phyloP scores from a whole-genome alignment of 192 early-diverging fungal species.

The Backusella liffmaniae region DNA sequence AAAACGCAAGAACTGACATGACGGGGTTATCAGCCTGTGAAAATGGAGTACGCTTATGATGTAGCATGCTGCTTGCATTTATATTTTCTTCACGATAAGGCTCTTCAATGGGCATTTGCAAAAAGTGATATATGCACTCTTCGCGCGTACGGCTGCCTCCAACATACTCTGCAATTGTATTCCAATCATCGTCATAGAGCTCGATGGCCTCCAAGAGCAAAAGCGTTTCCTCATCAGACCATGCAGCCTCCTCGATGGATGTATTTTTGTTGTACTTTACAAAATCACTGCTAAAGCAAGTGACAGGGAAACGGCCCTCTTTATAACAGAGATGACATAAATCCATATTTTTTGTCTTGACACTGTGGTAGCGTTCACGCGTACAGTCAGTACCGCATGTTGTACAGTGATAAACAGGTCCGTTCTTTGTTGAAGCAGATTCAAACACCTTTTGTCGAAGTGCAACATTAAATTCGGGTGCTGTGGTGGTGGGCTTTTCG shows the following conservation, averaged over 20 bases:
- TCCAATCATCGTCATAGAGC: conserved; percentile 96
- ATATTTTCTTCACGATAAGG: conserved; percentile 52
- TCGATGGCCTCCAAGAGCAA: conserved; percentile 93
- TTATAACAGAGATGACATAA: conserved; percentile 88
- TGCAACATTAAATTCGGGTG: conserved; percentile 48
- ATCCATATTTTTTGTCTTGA: conserved; percentile 74
- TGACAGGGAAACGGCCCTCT: conserved; percentile 91
- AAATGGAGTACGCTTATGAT: conserved; percentile 71
- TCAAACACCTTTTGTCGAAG: conserved; percentile 62
- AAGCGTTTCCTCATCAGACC: conserved; percentile 92
- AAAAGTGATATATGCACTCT: conserved; percentile 89
- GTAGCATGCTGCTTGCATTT: conserved; percentile 35
- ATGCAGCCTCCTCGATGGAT: conserved; percentile 35
- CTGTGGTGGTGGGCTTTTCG: conserved; percentile 17
- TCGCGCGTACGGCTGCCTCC: conserved; percentile 82
- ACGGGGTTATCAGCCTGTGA: conserved; percentile 91
- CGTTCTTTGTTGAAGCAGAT: conserved; percentile 21
- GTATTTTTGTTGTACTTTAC: conserved; percentile 32
- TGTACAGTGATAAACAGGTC: conserved; percentile 63
- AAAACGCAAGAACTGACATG: conserved; percentile 88
- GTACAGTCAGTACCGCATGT: conserved; percentile 93
- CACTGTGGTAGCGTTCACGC: conserved; percentile 77
- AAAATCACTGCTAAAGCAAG: conserved; percentile 86
- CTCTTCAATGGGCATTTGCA: conserved; percentile 92
- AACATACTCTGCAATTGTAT: conserved; percentile 89